Percentiles rank a stretch among this genome's conserved stretches.
Evolutionary conservation across 331 rosid species (phyloP).

Genomic region (Malus hybrid): DNA sequence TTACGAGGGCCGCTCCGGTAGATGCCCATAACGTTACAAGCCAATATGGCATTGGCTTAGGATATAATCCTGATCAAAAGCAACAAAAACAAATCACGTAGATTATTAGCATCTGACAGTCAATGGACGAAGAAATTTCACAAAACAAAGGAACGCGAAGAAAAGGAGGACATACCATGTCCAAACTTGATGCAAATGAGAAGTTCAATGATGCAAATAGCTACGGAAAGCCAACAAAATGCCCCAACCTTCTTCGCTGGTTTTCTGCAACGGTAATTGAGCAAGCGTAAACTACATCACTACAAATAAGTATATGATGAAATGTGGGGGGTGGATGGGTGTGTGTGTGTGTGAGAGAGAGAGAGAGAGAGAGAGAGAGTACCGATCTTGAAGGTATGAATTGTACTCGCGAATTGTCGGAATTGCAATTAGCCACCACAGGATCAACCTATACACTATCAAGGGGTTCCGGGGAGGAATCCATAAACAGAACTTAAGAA

Average conservation of each 20-base stretch:
- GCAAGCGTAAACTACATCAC: background rate
- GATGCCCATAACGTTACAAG: constrained; percentile 61
- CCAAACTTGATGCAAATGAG: constrained; percentile 96
- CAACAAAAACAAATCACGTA: background rate
- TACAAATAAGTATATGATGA: background rate
- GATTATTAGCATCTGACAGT: background rate
- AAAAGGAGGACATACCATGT: constrained; percentile 42
- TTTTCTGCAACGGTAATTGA: constrained; percentile 37
- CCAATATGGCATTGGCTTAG: constrained; percentile 87
- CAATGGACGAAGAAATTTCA: background rate
- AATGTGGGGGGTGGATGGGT: background rate
- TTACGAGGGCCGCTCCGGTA: constrained; percentile 39
- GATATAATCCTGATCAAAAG: constrained; percentile 60
- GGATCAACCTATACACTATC: constrained; percentile 73
- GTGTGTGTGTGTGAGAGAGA: constrained; percentile 17
- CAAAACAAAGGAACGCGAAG: no score
- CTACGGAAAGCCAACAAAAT: constrained; percentile 98
- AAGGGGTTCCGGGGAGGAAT: constrained; percentile 93
- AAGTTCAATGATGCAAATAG: constrained; percentile 93
- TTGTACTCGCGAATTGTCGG: constrained; percentile 99
- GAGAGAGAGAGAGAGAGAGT: constrained; percentile 26
- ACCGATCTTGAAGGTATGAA: constrained; percentile 95
- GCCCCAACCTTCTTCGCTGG: constrained; percentile 95
- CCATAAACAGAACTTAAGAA: constrained; percentile 93
- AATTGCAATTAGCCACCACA: constrained; percentile 98